Conservation (phyloP, 2,329 filamentous ascomycete species). For the Ophiostoma pallidulum region DNA sequence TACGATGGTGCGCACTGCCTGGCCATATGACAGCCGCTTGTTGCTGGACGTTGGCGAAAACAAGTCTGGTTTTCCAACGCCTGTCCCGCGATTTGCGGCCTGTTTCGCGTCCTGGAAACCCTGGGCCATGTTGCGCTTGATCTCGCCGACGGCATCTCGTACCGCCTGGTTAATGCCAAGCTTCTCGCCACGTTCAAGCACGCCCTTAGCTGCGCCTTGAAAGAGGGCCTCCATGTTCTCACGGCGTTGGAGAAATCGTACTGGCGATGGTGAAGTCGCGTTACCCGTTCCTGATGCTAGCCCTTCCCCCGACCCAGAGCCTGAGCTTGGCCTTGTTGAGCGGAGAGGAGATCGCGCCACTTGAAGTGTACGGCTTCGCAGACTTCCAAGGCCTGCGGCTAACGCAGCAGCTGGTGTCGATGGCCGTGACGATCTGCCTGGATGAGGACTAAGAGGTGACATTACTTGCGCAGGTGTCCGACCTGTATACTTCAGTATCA, state of each 20-base stretch:
- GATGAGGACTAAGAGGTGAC: not conserved
- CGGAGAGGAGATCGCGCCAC: conserved; percentile 35
- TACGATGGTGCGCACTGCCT: conserved; percentile 3
- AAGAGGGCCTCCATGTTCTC: conserved; percentile 60
- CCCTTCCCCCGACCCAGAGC: not conserved
- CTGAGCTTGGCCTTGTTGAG: not conserved
- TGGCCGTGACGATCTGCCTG: conserved; percentile 19
- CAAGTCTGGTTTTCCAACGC: not conserved
- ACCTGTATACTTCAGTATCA: conserved; percentile 64
- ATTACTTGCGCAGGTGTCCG: conserved; percentile 23
- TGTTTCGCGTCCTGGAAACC: conserved; percentile 50
- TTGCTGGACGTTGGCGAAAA: not conserved
- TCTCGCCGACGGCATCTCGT: conserved; percentile 71
- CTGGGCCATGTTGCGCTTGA: conserved; percentile 65
- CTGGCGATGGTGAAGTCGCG: conserved; percentile 27
- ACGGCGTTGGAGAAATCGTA: conserved; percentile 42
- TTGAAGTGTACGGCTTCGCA: conserved; percentile 32
- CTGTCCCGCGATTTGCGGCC: conserved; percentile 23
- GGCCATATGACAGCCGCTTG: not conserved
- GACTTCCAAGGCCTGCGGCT: conserved; percentile 21
- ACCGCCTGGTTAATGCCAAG: conserved; percentile 74
- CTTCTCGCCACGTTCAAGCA: conserved; percentile 63
- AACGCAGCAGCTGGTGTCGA: conserved; percentile 10
- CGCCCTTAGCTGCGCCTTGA: conserved; percentile 65
- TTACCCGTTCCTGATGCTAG: not conserved